Base-by-base conservation (phyloP, 2,329 filamentous ascomycete species). In the Penicillium sp. region DNA sequence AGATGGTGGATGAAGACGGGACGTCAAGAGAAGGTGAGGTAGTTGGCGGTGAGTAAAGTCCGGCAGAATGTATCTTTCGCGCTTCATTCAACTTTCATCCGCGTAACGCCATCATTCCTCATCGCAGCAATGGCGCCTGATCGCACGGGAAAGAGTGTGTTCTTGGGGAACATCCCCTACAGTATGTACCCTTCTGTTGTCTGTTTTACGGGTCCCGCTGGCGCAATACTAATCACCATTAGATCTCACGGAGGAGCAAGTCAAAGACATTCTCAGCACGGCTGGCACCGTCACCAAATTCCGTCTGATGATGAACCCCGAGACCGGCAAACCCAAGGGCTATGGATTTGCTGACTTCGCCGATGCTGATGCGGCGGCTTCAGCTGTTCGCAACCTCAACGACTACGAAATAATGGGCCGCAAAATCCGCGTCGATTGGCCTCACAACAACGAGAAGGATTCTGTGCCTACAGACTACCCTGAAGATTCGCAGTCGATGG, bases 301-400 rank as follows among this genome's bases (percentile, higher is more conserved):
- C 71, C 85, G 93, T 47, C 82, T 97, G 45, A 93, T 97, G 59
- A 95, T 96, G 74, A 95, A 97, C 76, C 88, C 91, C 48, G 93
- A 97, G 67, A 96, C 92, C 2, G 92, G 93, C 39, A 86, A 90
- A 51, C 92, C 94, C 0, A 97, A 96, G 73, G 94, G 94, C 16
- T 99, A 96, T 70, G 94, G 94, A 33, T 99, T 97, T 66, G 89
- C 92, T 66, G 93, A 97, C 71, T 99, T 95, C 69, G 88, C 90
- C 50, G 94, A 97, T 68, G 86, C 89, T 54, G 93, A 95, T 83
- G 81, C 91, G 24, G 94, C 94, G 29, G 90, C 93, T 34, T 95
- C 91, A 2, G 94, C 94, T 2, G 93, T 97, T 44, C 87, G 93
- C 63, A 97, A 99, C 70, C 79, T 97, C 47, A 96, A 97, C 76